phyloP scores from a whole-genome alignment of 78 protist species.

The Abeoforma whisleri region DNA sequence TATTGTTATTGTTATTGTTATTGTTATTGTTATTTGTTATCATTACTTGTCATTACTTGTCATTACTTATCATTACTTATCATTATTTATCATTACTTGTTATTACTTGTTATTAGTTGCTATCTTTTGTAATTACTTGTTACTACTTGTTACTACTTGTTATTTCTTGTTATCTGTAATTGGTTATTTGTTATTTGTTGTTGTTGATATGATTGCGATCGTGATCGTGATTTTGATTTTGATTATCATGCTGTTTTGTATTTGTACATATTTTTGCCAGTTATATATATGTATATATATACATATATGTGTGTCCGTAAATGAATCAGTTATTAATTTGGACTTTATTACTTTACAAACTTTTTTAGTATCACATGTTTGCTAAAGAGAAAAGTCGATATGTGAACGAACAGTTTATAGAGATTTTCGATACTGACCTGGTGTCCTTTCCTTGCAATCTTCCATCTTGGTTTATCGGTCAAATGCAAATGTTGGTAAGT shows the following conservation, averaged over 20 bases:
- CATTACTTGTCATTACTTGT: too few species aligned
- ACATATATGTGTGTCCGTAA: background rate
- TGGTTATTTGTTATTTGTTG: background rate
- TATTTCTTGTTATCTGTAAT: too few species aligned
- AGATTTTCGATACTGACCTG: constrained; percentile 83
- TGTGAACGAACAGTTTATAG: constrained; percentile 86
- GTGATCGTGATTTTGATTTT: background rate
- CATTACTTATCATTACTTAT: too few species aligned
- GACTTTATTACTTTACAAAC: background rate
- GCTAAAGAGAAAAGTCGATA: constrained; percentile 51
- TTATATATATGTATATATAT: background rate
- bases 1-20: too few species aligned
- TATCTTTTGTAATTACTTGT: too few species aligned
- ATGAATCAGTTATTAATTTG: background rate
- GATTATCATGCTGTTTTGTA: background rate
- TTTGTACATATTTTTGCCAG: background rate
- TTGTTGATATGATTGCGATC: background rate
- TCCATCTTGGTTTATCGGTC: constrained; percentile 63
- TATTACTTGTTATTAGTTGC: too few species aligned
- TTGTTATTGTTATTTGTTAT: too few species aligned
- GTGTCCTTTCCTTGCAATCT: constrained; percentile 62
- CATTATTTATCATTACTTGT: too few species aligned
- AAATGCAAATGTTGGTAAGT: constrained; percentile 9
- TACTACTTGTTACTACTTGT: too few species aligned
- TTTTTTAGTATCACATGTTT: constrained; percentile 22